phyloP scores from a whole-genome alignment of 768 basidiomycete genomes.

The Psilocybe sp. region DNA sequence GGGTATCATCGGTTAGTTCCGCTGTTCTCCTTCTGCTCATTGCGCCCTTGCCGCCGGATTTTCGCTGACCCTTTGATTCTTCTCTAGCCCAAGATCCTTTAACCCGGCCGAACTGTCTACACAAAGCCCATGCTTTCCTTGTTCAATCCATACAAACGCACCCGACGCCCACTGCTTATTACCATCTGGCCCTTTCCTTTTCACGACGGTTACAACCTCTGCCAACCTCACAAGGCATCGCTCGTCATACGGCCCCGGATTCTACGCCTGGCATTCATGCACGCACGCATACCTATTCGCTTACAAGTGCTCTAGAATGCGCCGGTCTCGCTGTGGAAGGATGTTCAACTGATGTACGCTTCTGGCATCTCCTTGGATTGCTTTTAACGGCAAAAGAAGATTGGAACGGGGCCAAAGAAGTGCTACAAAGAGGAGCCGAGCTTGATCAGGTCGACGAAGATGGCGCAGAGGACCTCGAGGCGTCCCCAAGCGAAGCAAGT shows the following conservation, averaged over 20 bases:
- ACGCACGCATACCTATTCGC: slow-evolving; percentile 2
- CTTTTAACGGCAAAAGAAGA: slow-evolving; percentile 76
- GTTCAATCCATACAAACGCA: slow-evolving; percentile 42
- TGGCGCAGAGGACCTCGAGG: slow-evolving; percentile 10
- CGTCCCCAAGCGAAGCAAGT: no score
- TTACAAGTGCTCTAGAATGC: slow-evolving; percentile 52
- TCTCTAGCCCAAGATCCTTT: slow-evolving; percentile 61
- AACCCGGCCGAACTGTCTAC: slow-evolving; percentile 57
- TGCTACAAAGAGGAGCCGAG: slow-evolving; percentile 74
- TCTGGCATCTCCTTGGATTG: slow-evolving; percentile 90
- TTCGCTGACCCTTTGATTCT: not conserved
- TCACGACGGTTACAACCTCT: slow-evolving; percentile 37
- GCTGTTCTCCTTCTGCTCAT: not conserved
- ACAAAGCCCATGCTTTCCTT: slow-evolving; percentile 52
- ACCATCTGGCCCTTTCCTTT: slow-evolving; percentile 78
- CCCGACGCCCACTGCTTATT: slow-evolving; percentile 59
- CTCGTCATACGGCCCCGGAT: not conserved
- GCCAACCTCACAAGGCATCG: not conserved
- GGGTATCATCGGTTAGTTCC: slow-evolving; percentile 59
- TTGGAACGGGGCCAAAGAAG: slow-evolving; percentile 72
- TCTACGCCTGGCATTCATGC: no score
- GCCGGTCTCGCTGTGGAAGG: slow-evolving; percentile 74
- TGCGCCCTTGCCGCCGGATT: not conserved
- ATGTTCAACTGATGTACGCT: slow-evolving; percentile 58
- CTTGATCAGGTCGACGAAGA: slow-evolving; percentile 42